Base-by-base conservation (phyloP, 106 monocot genomes). In the Acorus calamus region DNA sequence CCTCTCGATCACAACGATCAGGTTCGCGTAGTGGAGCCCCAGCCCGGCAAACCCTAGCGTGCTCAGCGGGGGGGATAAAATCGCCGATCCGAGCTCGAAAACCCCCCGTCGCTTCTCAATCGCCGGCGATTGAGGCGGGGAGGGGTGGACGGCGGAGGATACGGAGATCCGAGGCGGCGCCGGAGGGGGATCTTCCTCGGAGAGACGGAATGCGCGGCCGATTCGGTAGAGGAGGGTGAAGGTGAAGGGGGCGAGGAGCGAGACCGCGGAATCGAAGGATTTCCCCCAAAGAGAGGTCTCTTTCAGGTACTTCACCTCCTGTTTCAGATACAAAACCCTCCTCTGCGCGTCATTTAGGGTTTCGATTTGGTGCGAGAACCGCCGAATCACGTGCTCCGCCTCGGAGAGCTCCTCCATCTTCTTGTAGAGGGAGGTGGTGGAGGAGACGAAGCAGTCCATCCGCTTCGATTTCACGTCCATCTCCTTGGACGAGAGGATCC, bases 361-460 rank as follows among this genome's bases (percentile, higher is more conserved):
- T 49, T 66, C 46, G 14, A 71, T 67, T 42, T 76, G 81, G 55
- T 44, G 49, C 13, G 50, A 43, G 49, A 89, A 44, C 71, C 69
- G 80, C 60, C 66, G 59, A 49, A 93, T 65, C 3, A 47, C 57
- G 47, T 69, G 76, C 72, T 89, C 93, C 2, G 76, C 60, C 14
- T 93, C 89, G 3, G 71, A 48, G 11, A 89, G 58, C 47, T 77
- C 69, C 3, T 89, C 83, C 72, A 93, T 80, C 66, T 86, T 81
- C 42, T 67, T 76, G 13, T 73, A 70, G 2, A 93, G 69, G 2
- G 64, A 49, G 8, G 80, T 47, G 4, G 86, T 83, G 4, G 73
- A 12, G 2, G 72, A 47, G 3, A 89, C 57, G 60, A 64, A 62
- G 28, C 75, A 53, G 7, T 94, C 86, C 83, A 94, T 89, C 64